These are phyloP conservation scores for Dimargaris cristalligena DNA, from an alignment of 192 early-diverging fungal genomes.

Conservation along the genomic window DNA sequence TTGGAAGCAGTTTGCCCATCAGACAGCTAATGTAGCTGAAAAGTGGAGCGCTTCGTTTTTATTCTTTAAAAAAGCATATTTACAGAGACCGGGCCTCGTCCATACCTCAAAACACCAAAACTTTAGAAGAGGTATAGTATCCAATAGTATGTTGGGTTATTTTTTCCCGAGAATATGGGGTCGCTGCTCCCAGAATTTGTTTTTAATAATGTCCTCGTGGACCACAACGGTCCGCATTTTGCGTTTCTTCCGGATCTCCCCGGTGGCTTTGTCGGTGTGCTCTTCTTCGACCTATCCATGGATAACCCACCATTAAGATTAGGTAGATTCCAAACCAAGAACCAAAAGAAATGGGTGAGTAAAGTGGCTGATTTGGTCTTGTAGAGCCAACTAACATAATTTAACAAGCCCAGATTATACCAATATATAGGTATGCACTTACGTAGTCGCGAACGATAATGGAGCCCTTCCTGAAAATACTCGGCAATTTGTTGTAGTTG, in stretches of 20 bases:
- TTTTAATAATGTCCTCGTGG: slow-evolving; percentile 57
- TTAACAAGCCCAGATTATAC: slow-evolving; percentile 11
- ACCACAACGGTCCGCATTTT: slow-evolving; percentile 23
- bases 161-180: slow-evolving; percentile 23
- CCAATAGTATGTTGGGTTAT: too few species aligned
- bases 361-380: background rate
- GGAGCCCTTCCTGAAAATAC: slow-evolving; percentile 79
- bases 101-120: too few species aligned
- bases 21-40: too few species aligned
- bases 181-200: slow-evolving; percentile 50
- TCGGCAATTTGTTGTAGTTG: slow-evolving; percentile 74
- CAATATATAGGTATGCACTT: slow-evolving; percentile 15
- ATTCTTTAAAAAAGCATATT: too few species aligned
- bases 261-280: slow-evolving; percentile 10
- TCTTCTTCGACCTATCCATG: slow-evolving; percentile 13
- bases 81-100: too few species aligned
- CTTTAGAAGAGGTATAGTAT: too few species aligned
- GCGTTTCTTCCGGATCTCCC: slow-evolving; percentile 9
- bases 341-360: background rate
- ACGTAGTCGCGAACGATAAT: slow-evolving; percentile 48
- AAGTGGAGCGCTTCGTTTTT: too few species aligned
- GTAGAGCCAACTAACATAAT: background rate
- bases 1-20: too few species aligned
- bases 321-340: too few species aligned
- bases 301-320: background rate